phyloP scores from a whole-genome alignment of 257 asterid species.

The Solanum appendiculatum region DNA sequence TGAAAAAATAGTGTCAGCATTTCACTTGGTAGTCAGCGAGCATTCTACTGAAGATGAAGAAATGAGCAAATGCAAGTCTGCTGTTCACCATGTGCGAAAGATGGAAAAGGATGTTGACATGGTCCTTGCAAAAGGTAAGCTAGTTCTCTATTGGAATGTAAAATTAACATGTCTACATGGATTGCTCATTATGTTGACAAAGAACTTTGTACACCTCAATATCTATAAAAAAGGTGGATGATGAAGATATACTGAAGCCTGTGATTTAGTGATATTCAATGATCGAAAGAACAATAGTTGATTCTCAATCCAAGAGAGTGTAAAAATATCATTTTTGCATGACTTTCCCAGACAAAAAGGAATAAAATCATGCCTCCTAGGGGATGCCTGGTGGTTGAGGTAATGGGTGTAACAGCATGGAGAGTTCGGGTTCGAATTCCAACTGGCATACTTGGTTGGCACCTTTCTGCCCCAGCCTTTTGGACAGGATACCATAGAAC shows the following conservation, averaged over 20 bases:
- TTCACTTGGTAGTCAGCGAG: slow-evolving; percentile 56
- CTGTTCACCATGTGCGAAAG: slow-evolving; percentile 54
- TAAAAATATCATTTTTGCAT: neutral
- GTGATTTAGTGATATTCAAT: neutral
- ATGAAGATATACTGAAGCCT: neutral
- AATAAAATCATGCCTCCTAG: neutral
- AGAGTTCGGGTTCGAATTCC: neutral
- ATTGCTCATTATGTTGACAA: neutral
- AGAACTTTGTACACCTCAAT: neutral
- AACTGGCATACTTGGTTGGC: neutral
- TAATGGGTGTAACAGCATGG: neutral
- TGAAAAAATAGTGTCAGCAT: slow-evolving; percentile 84
- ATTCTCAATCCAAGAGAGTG: neutral
- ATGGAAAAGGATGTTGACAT: slow-evolving; percentile 66
- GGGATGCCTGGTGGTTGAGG: neutral
- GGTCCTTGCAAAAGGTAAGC: slow-evolving; percentile 52
- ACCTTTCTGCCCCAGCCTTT: neutral
- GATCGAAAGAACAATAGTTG: neutral
- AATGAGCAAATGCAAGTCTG: slow-evolving; percentile 66
- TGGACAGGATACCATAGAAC: neutral
- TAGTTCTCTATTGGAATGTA: neutral
- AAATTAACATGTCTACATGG: neutral
- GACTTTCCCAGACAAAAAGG: neutral
- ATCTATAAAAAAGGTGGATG: neutral
- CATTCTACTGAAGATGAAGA: slow-evolving; percentile 64